phyloP scores from a whole-genome alignment of 306 rosid species.

The Cyamopsis tetragonoloba region DNA sequence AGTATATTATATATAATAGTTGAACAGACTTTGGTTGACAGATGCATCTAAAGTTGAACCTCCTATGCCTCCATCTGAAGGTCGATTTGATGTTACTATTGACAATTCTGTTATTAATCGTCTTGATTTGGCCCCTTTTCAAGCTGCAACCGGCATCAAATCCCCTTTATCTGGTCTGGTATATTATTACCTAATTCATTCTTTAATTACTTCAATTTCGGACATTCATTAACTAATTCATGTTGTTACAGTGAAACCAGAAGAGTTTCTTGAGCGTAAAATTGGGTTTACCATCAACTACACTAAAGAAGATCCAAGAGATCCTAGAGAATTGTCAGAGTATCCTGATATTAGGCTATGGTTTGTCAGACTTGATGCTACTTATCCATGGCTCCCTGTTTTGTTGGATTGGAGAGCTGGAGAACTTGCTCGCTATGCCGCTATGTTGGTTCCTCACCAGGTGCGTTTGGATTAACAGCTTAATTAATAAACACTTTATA shows the following conservation, averaged over 20 bases:
- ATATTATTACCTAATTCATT: not conserved
- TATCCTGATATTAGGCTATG: conserved; percentile 81
- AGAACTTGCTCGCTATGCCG: conserved; percentile 88
- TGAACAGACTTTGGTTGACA: conserved; percentile 44
- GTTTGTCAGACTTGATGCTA: conserved; percentile 90
- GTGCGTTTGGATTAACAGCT: too few relatives aligned
- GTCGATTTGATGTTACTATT: conserved; percentile 62
- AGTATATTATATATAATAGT: conserved; percentile 29
- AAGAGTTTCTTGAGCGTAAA: conserved; percentile 64
- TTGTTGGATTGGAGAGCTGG: conserved; percentile 93
- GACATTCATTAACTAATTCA: conserved; percentile 1
- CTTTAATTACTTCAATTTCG: conserved; percentile 13
- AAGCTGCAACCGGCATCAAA: conserved; percentile 67
- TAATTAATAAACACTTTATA: too few relatives aligned
- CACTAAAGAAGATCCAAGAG: conserved; percentile 63
- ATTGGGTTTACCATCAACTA: conserved; percentile 85
- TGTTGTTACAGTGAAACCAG: conserved; percentile 59
- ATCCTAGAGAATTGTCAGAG: conserved; percentile 77
- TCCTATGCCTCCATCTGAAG: conserved; percentile 87
- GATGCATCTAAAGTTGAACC: conserved; percentile 51
- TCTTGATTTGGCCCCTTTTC: conserved; percentile 79
- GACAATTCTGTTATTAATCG: conserved; percentile 51
- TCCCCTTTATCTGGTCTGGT: conserved; percentile 56
- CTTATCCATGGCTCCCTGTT: conserved; percentile 90
- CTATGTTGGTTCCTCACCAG: conserved; percentile 98